A percentile compares a stretch with the other conserved stretches of the same genome.
Conservation (phyloP, 805 yeast genomes). For the Ogataea salicorniae region DNA sequence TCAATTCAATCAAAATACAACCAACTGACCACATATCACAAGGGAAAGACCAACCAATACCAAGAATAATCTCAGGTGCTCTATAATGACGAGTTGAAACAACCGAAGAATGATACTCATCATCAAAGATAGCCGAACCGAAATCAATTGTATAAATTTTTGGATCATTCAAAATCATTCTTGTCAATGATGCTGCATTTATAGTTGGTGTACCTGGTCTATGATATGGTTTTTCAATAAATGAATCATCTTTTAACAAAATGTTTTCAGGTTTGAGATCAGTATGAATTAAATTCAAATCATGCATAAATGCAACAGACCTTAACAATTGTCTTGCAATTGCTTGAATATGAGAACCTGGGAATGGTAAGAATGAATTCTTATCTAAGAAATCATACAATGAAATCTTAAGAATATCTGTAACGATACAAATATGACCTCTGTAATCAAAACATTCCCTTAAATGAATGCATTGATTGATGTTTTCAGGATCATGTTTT, state of each 20-base stretch:
- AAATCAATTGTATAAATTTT: conserved; percentile 88
- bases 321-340: conserved; percentile 80
- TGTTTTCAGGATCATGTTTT: conserved; percentile 60
- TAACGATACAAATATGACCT: conserved; percentile 91
- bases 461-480: conserved; percentile 76
- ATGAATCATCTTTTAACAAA: conserved; percentile 54
- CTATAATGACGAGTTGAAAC: conserved; percentile 95
- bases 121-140: conserved; percentile 93
- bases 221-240: conserved; percentile 32
- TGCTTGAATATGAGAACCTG: conserved; percentile 88
- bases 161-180: conserved; percentile 64
- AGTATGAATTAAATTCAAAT: conserved; percentile 85
- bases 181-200: conserved; percentile 2
- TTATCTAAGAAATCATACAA: conserved; percentile 85
- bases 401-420: conserved; percentile 79
- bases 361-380: conserved; percentile 83
- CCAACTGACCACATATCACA: conserved; percentile 98
- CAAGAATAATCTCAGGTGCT: conserved; percentile 93
- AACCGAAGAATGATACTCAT: conserved; percentile 87
- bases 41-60: conserved; percentile 95
- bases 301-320: conserved; percentile 86
- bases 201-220: conserved; percentile 18
- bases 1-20: conserved; percentile 83
- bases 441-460: conserved; percentile 88
- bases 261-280: conserved; percentile 97